Evolutionary conservation across 306 rosid species (phyloP).

Genomic region (Cercis canadensis): DNA sequence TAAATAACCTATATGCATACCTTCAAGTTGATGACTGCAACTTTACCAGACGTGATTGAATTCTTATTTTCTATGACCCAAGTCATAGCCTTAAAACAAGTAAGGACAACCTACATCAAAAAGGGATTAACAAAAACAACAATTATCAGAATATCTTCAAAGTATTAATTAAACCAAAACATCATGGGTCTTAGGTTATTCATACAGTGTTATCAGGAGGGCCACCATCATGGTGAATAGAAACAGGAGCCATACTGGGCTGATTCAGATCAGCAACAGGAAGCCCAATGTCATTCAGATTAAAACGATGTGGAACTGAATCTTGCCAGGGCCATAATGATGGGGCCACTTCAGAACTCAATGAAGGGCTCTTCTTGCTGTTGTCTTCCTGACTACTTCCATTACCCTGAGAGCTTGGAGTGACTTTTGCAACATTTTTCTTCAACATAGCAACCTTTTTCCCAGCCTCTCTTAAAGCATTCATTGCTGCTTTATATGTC

Average conservation of each 20-base stretch:
- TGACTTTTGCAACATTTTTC: slow-evolving; percentile 62
- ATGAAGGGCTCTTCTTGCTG: slow-evolving; percentile 51
- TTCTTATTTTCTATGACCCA: slow-evolving; percentile 77
- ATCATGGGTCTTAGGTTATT: slow-evolving; percentile 19
- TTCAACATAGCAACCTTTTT: slow-evolving; percentile 55
- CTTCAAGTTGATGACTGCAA: slow-evolving; percentile 78
- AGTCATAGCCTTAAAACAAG: slow-evolving; percentile 79
- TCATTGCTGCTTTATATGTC: slow-evolving; percentile 68
- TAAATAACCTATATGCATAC: slow-evolving; percentile 40
- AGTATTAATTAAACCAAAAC: background rate
- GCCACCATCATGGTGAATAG: slow-evolving; percentile 60
- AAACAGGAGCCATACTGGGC: slow-evolving; percentile 57
- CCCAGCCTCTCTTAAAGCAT: slow-evolving; percentile 60
- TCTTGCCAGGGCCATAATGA: slow-evolving; percentile 76
- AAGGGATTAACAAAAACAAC: slow-evolving; percentile 8
- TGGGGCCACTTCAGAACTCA: slow-evolving; percentile 46
- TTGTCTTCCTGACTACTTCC: slow-evolving; percentile 62
- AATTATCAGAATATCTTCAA: slow-evolving; percentile 13
- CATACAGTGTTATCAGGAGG: slow-evolving; percentile 65
- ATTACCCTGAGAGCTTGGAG: slow-evolving; percentile 51
- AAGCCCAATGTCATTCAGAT: slow-evolving; percentile 64
- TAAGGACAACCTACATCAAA: slow-evolving; percentile 67
- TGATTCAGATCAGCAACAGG: slow-evolving; percentile 60
- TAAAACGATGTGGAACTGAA: slow-evolving; percentile 56
- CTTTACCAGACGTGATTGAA: slow-evolving; percentile 56